A percentile compares a stretch with the other conserved stretches of the same genome.
These are phyloP conservation scores for Dalbergia cultrata DNA, from an alignment of 306 rosid species.

Conservation along the genomic window DNA sequence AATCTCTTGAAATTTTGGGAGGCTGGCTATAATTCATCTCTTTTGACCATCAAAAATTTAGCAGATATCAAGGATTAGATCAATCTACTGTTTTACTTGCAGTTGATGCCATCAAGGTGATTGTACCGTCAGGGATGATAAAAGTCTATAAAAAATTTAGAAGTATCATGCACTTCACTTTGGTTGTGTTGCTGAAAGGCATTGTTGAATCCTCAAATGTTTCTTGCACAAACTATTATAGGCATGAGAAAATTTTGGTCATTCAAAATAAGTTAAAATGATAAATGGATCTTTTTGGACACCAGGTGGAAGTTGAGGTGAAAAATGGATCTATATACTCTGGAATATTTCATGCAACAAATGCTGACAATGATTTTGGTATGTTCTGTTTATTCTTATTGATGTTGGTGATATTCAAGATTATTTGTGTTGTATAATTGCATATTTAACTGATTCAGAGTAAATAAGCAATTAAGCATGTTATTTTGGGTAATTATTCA, in stretches of 20 bases:
- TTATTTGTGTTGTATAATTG: conserved; percentile 21
- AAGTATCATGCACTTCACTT: too few species aligned
- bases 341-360: conserved; percentile 90
- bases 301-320: conserved; percentile 86
- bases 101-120: not conserved
- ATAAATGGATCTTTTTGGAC: conserved; percentile 65
- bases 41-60: not conserved
- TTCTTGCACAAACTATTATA: too few species aligned
- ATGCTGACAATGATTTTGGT: conserved; percentile 87
- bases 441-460: conserved; percentile 1
- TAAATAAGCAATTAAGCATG: not conserved
- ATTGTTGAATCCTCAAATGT: too few species aligned
- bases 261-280: not conserved
- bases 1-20: not conserved
- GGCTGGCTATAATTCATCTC: not conserved
- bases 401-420: conserved; percentile 33
- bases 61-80: conserved; percentile 6
- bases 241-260: conserved; percentile 27
- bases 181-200: too few species aligned
- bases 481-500: conserved; percentile 13
- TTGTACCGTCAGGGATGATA: not conserved
- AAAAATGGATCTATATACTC: conserved; percentile 83
- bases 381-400: conserved; percentile 40
- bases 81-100: conserved; percentile 16
- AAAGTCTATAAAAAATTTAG: too few species aligned